Base-by-base conservation (phyloP, 2,329 filamentous ascomycete genomes). In the Rhynchosporium agropyri region DNA sequence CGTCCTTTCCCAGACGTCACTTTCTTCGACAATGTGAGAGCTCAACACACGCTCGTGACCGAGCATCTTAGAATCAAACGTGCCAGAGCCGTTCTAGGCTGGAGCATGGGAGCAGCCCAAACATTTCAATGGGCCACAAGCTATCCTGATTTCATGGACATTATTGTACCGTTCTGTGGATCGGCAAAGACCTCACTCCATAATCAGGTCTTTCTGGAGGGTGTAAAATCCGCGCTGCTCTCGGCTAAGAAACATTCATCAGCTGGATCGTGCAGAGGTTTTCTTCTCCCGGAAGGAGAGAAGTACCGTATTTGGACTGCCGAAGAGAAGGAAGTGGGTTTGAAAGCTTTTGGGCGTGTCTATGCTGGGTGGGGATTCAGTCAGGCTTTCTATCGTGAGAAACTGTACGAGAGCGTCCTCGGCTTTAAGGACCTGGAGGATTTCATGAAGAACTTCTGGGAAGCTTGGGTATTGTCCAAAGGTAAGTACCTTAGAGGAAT, bases 341-440 rank as follows among this genome's bases (percentile, higher is more conserved):
- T 94, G 46, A 92, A 88, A 70, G 90, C 90, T 0, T 83, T 94
- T 62, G 89, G 83, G 0, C 81, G 89, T 50, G 90, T 87, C 0
- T 95, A 95, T 75, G 89, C 90, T 1, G 90, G 90, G 0, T 95
- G 86, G 90, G 90, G 91, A 0, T 90, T 94, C 70, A 89, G 86
- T 58, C 90, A 93, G 70, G 82, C 89, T 0, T 94, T 93, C 71
- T 94, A 94, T 70, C 82, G 90, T 1, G 79, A 91, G 68, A 87
- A 82, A 72, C 64, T 91, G n/a, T 88, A 88, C 72, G 84, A 90
- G 73, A 86, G 75, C 1, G 78, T 73, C 0, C 80, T 92, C 8
- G 87, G 88, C 0, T 91, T 82, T 70, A 85, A 86, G 67, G 79
- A 84, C 60, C 79, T 93, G 2, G 89, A 92, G 65, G 85, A 90